Evolutionary conservation across 78 protist species (phyloP).

Genomic region (Speleostelium caveatum): DNA sequence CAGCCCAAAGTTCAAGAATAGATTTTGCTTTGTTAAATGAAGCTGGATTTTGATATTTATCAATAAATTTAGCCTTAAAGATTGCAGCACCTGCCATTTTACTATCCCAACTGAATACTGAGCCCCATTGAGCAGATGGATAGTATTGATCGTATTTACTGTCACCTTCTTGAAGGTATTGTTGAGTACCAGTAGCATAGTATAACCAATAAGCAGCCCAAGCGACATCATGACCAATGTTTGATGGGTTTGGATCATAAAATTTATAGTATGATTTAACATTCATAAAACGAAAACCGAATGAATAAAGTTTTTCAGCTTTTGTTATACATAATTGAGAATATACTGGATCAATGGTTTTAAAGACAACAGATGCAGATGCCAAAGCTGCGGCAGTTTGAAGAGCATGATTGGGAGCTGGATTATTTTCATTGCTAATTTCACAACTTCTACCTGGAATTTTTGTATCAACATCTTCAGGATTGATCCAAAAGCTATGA

Average conservation of each 20-base stretch:
- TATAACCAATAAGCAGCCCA: slow-evolving; percentile 69
- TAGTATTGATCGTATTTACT: neutral
- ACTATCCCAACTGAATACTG: no score
- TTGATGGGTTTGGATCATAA: no score
- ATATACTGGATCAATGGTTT: slow-evolving; percentile 12
- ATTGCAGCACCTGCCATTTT: no score
- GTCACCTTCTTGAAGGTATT: neutral
- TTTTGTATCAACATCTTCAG: neutral
- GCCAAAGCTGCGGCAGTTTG: slow-evolving; percentile 27
- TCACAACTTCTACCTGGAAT: slow-evolving; percentile 1
- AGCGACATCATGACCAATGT: slow-evolving; percentile 60
- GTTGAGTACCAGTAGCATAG: slow-evolving; percentile 27
- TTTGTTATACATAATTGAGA: slow-evolving; percentile 13
- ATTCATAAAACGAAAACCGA: no score
- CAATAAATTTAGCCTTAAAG: no score
- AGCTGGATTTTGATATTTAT: no score
- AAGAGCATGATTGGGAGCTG: slow-evolving; percentile 47
- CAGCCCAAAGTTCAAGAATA: no score
- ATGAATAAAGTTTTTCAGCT: slow-evolving; percentile 26
- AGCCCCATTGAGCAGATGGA: no score
- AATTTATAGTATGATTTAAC: no score
- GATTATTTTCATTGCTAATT: neutral
- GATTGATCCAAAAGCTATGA: slow-evolving; percentile 34
- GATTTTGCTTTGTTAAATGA: no score
- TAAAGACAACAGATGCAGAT: slow-evolving; percentile 17